Evolutionary conservation across 345 rosid species (phyloP).

Genomic region (Lagerstroemia speciosa): DNA sequence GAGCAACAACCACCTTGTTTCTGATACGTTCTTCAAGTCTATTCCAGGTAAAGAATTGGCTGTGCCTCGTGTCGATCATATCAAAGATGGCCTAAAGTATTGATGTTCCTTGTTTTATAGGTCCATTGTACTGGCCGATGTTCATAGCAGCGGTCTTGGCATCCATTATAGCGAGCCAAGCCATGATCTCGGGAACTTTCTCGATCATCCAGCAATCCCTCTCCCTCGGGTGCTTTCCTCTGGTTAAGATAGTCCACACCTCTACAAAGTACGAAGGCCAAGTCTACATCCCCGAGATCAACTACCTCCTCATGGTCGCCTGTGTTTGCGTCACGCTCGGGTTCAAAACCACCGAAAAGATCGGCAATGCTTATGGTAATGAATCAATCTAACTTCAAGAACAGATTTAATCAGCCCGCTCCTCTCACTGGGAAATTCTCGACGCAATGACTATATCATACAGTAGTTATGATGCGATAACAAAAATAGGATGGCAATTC

Average conservation of each 20-base stretch:
- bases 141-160: constrained; percentile 33
- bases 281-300: constrained; percentile 44
- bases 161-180: constrained; percentile 46
- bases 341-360: constrained; percentile 30
- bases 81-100: background rate
- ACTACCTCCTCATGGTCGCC: constrained; percentile 42
- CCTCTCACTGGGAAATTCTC: too few species aligned
- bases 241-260: constrained; percentile 43
- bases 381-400: too few species aligned
- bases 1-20: constrained; percentile 1
- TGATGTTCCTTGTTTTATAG: constrained; percentile 16
- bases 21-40: constrained; percentile 19
- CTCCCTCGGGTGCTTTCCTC: constrained; percentile 44
- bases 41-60: constrained; percentile 9
- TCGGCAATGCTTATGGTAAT: constrained; percentile 58
- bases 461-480: too few species aligned
- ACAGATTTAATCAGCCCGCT: too few species aligned
- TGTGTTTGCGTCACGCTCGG: constrained; percentile 36
- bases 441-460: too few species aligned
- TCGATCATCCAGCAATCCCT: constrained; percentile 50
- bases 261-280: constrained; percentile 41
- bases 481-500: too few species aligned
- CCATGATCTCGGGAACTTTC: constrained; percentile 50
- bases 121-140: constrained; percentile 41
- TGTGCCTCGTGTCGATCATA: background rate